A percentile compares a stretch with the other conserved stretches of the same genome.
These are phyloP conservation scores for Tricholoma sp. DNA, from an alignment of 768 basidiomycete genomes.

Conservation along the genomic window DNA sequence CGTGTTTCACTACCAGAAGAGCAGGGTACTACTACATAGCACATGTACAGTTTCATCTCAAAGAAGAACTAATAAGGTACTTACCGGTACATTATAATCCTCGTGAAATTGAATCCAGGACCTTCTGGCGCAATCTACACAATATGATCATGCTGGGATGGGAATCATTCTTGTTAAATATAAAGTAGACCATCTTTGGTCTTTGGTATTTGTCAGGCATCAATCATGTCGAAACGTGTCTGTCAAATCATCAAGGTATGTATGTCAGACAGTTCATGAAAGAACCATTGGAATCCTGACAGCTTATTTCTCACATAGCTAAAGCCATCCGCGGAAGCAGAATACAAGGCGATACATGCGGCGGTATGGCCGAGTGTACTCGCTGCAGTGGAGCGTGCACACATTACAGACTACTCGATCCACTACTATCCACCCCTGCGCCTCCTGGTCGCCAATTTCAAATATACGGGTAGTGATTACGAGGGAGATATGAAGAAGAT, in stretches of 20 bases:
- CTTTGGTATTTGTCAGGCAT: no score
- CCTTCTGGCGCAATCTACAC: no score
- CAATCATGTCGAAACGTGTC: constrained; percentile 44
- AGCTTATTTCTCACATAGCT: constrained; percentile 31
- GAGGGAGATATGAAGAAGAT: constrained; percentile 61
- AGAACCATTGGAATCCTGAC: not conserved
- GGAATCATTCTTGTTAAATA: no score
- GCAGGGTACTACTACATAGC: no score
- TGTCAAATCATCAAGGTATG: constrained; percentile 73
- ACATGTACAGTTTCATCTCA: no score
- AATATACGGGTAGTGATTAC: constrained; percentile 64
- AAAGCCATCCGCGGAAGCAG: constrained; percentile 43
- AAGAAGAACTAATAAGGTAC: no score
- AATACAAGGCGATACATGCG: constrained; percentile 56
- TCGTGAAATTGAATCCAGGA: no score
- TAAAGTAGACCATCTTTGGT: no score
- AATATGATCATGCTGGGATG: no score
- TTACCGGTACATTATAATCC: no score
- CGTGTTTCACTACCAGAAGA: no score
- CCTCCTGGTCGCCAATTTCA: constrained; percentile 76
- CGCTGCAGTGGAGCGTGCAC: constrained; percentile 51
- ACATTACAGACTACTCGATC: constrained; percentile 76
- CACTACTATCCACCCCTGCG: constrained; percentile 57
- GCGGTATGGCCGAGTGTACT: constrained; percentile 70
- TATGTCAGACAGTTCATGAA: constrained; percentile 19